Conservation (phyloP, 1,284 basidiomycete genomes). For the Ceratobasidium sp. region DNA sequence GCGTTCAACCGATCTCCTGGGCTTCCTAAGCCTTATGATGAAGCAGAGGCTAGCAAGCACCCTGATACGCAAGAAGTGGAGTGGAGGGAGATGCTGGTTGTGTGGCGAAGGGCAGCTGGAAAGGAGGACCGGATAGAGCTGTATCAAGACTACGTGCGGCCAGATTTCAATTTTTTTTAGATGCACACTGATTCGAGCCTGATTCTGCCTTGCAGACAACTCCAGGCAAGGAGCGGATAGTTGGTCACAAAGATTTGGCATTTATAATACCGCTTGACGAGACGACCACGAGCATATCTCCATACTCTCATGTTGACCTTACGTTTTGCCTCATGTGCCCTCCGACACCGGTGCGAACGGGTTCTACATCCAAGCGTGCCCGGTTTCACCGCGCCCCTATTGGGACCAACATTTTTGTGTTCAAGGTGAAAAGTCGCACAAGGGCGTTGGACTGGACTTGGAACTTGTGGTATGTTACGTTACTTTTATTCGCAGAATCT, state of each 20-base stretch:
- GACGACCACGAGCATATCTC: slow-evolving; percentile 66
- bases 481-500: slow-evolving; percentile 25
- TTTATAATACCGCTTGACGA: slow-evolving; percentile 71
- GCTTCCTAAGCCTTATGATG: slow-evolving; percentile 67
- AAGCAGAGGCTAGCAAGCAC: slow-evolving; percentile 59
- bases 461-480: slow-evolving; percentile 67
- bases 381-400: slow-evolving; percentile 55
- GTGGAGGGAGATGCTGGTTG: slow-evolving; percentile 79
- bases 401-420: slow-evolving; percentile 80
- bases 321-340: slow-evolving; percentile 74
- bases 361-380: slow-evolving; percentile 49
- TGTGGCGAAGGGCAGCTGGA: slow-evolving; percentile 61
- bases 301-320: slow-evolving; percentile 82
- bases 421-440: slow-evolving; percentile 73
- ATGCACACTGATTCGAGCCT: background rate
- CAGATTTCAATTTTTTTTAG: background rate
- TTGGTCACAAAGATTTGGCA: slow-evolving; percentile 70
- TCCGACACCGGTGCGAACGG: slow-evolving; percentile 58
- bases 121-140: slow-evolving; percentile 70
- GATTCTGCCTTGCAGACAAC: slow-evolving; percentile 57
- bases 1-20: slow-evolving; percentile 64
- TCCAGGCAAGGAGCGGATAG: slow-evolving; percentile 66
- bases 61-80: slow-evolving; percentile 68
- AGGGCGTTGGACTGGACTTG: slow-evolving; percentile 83
- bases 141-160: slow-evolving; percentile 76